Evolutionary conservation across 1,284 basidiomycete species (phyloP).

Genomic region (Erythrobasidium hasegawianum): DNA sequence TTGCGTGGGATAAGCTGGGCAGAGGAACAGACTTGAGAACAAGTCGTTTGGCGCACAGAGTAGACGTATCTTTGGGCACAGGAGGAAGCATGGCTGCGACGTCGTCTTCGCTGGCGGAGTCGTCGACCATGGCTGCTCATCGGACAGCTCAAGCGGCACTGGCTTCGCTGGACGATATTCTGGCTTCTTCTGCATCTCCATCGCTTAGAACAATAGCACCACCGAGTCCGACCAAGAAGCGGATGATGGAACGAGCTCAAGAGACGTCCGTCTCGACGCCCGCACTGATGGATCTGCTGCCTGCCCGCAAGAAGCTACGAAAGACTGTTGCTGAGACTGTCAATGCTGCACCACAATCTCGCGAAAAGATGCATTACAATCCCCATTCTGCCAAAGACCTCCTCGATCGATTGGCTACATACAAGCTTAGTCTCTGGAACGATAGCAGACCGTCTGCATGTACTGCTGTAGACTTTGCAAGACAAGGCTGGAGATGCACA

Average conservation of each 20-base stretch:
- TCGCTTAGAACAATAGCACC: too few species aligned
- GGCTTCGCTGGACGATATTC: slow-evolving; percentile 7
- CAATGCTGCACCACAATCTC: neutral
- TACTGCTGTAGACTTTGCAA: slow-evolving; percentile 24
- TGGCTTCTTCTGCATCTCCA: too few species aligned
- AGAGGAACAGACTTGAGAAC: too few species aligned
- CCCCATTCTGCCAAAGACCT: slow-evolving; percentile 14
- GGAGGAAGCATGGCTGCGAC: too few species aligned
- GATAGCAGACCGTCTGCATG: slow-evolving; percentile 20
- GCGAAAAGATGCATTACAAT: slow-evolving; percentile 1
- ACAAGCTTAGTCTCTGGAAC: slow-evolving; percentile 19
- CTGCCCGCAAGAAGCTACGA: slow-evolving; percentile 15
- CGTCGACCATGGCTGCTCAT: too few species aligned
- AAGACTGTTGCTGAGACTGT: slow-evolving; percentile 8
- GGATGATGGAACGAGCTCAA: too few species aligned
- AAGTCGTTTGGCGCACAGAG: too few species aligned
- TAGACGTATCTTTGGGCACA: too few species aligned
- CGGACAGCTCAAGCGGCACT: neutral
- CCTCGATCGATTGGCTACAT: slow-evolving; percentile 16
- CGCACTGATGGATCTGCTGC: slow-evolving; percentile 30
- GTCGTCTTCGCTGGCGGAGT: too few species aligned
- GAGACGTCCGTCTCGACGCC: slow-evolving; percentile 16
- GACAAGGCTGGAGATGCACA: slow-evolving; percentile 29
- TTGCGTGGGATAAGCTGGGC: too few species aligned
- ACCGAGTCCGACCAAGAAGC: too few species aligned